Base-by-base conservation (phyloP, 2,329 filamentous ascomycete genomes). In the Ascochyta rabiei region DNA sequence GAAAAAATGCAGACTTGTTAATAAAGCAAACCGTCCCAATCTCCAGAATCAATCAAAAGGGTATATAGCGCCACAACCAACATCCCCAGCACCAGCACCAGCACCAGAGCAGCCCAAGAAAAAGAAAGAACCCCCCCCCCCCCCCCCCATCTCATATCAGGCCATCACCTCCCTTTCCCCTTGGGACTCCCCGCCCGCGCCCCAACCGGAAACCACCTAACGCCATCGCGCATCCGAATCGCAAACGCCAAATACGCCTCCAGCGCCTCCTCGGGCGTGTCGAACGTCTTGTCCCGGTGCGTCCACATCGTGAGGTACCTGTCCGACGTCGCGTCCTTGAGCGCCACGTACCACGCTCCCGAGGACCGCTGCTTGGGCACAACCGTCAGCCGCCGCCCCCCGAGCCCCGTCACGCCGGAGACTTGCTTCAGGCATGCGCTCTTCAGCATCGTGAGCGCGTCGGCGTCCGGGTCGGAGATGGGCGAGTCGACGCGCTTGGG, bases 251-350 rank as follows among this genome's bases (percentile, higher is more conserved):
- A 16, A 31, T 70, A 70, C 19, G 59, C 60, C 49, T 70, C 59
- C 13, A 70, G 53, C 13, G 67, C 67, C 31, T 68, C 63, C 13
- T 60, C 55, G 43, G 67, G 61, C 6, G 59, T 63, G 5, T 35
- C 40, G 34, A 53, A 67, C 13, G 64, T 68, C 53, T 66, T 67
- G 28, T 63, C 60, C 13, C 59, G 59, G 21, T 70, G 67, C 64
- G 63, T 70, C 67, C 67, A 70, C 66, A 68, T 67, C 48, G 68
- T 68, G 28, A 70, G 48, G 33, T 70, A 70, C 47, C 68, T 70
- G 41, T 67, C 67, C 8, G 60, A 57, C n/a, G 54, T 52, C 15
- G 53, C 24, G 18, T 70, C 67, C 35, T 70, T 70, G 8, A 70
- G 52, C 2, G 67, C 67, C 0, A 61, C 67, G 44, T 70, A 70